Base-by-base conservation (phyloP, 2,329 filamentous ascomycete species). In the Stagonosporopsis rhizophila region DNA sequence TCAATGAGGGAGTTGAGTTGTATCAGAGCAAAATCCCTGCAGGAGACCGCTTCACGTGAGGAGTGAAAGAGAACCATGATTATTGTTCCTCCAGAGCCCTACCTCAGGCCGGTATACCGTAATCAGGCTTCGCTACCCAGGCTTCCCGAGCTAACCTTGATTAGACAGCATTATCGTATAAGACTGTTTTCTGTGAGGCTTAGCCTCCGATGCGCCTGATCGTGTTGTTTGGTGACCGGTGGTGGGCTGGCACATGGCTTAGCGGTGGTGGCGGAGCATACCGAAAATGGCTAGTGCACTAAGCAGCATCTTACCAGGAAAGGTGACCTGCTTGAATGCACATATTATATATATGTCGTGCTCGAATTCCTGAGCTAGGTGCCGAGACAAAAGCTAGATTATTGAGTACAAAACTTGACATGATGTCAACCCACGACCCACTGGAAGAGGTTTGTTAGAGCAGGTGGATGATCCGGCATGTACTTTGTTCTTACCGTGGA, bases 181-280 rank as follows among this genome's bases (percentile, higher is more conserved):
- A 32, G 40, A 27, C 45, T 46, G 28, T 35, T 23, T 2, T 35
- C n/a, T 19, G 20, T 4, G 20, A 19, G 37, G 50, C 50, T 37
- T 4, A 41, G 46, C 40, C 14, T 19, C 15, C 14, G 45, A 45
- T 37, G 35, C 41, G 40, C 46, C 39, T 50, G 28, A 50, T 30
- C 7, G 3, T 40, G 20, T 27, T 17, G 35, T 44, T 25, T 40
- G 45, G 45, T 55, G 52, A 55, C 52, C 42, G 49, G 55, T 23
- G 27, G 38, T 42, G 42, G 35, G 51, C 19, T 46, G 25, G 41
- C 41, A 37, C 22, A 11, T 20, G 19, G 51, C 51, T 54, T 44
- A 38, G 44, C 27, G 15, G 28, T 9, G 22, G 38, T 44, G 44
- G 51, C 44, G 51, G 15, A 48, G 51, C 35, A 8, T 15, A 34